These are phyloP conservation scores for Gillenia trifoliata DNA, from an alignment of 306 rosid genomes.

Conservation along the genomic window DNA sequence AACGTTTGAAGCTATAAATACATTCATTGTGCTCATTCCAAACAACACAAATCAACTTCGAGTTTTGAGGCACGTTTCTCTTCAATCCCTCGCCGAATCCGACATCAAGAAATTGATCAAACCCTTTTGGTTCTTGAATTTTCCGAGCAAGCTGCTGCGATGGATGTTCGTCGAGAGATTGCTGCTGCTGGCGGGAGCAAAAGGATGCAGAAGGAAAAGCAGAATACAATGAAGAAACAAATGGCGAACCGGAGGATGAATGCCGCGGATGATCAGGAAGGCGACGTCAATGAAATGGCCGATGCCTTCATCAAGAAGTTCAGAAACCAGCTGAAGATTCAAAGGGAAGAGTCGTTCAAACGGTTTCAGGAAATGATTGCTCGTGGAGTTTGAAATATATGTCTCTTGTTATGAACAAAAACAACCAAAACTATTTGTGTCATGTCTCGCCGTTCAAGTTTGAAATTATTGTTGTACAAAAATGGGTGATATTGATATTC, in stretches of 20 bases:
- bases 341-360: slow-evolving; percentile 45
- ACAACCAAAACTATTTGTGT: not conserved
- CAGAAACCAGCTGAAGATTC: slow-evolving; percentile 45
- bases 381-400: slow-evolving; percentile 30
- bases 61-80: slow-evolving; percentile 1
- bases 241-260: not conserved
- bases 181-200: slow-evolving; percentile 14
- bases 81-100: not conserved
- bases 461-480: not conserved
- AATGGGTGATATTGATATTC: not conserved
- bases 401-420: not conserved
- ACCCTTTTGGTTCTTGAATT: not conserved
- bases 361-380: slow-evolving; percentile 35
- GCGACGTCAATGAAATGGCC: slow-evolving; percentile 45
- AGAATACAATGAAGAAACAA: slow-evolving; percentile 11
- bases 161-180: slow-evolving; percentile 41
- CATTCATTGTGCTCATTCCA: not conserved
- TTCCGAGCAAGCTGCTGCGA: slow-evolving; percentile 11
- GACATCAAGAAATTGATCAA: not conserved
- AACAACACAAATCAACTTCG: slow-evolving; percentile 1
- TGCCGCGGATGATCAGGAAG: slow-evolving; percentile 14
- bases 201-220: slow-evolving; percentile 12
- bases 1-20: slow-evolving; percentile 16
- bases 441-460: not conserved
- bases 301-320: slow-evolving; percentile 62